Conservation (phyloP, 2,329 filamentous ascomycete genomes). For the Byssoonygena ceratinophila region DNA sequence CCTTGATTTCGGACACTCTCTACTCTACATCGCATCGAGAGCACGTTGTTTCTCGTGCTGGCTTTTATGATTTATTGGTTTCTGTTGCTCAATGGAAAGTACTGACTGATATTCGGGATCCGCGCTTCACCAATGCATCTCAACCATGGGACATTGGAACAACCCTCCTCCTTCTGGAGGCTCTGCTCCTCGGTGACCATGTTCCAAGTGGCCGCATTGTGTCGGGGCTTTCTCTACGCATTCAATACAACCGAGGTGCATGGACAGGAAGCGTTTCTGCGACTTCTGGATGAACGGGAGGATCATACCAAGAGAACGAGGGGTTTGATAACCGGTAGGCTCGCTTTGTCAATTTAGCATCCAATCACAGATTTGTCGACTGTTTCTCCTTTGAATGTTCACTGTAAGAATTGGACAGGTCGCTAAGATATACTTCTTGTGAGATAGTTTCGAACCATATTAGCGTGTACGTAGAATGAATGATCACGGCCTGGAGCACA, state of each 20-base stretch:
- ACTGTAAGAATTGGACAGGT: constrained; percentile 10
- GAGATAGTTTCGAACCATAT: constrained; percentile 71
- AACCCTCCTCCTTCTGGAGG: constrained; percentile 50
- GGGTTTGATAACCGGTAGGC: constrained; percentile 71
- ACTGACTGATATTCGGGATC: constrained; percentile 18
- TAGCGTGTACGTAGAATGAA: constrained; percentile 62
- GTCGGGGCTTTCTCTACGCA: constrained; percentile 62
- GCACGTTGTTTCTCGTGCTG: constrained; percentile 22
- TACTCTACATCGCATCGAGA: constrained; percentile 8
- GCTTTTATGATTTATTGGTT: constrained; percentile 10
- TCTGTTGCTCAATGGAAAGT: constrained; percentile 15
- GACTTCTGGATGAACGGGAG: constrained; percentile 61
- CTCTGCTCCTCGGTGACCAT: constrained; percentile 63
- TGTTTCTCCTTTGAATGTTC: not conserved
- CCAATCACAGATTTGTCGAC: not conserved
- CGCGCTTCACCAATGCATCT: constrained; percentile 26
- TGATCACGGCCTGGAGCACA: constrained; percentile 16
- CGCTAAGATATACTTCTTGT: constrained; percentile 8
- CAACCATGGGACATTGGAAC: constrained; percentile 32
- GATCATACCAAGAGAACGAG: constrained; percentile 56
- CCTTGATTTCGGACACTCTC: not conserved
- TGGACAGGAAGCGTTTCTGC: constrained; percentile 65
- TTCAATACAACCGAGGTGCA: constrained; percentile 65
- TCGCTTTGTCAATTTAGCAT: not conserved
- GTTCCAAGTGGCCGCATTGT: constrained; percentile 59